Evolutionary conservation across 2,329 filamentous ascomycete genomes (phyloP), one percentile per base, ranked within the genome.

Genomic region (Calonectria ilicicola): DNA sequence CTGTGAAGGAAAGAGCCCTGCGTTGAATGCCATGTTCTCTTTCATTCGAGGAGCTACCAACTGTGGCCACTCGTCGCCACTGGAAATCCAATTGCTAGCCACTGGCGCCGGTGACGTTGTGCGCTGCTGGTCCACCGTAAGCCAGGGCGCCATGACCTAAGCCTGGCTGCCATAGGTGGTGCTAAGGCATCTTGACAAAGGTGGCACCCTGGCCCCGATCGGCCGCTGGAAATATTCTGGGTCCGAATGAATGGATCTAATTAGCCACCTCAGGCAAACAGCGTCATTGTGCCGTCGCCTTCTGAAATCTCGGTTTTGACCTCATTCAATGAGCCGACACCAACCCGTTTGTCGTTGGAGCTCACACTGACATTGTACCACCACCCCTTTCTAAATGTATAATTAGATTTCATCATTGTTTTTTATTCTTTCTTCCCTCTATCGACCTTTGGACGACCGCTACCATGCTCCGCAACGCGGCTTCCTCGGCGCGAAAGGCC

Each of bases 401-500:
- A 60, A 74, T 53, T 79, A 79, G 44, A 64, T 40, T 53, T 38
- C 21, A 60, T 23, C 47, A 58, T 38, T 58, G 47, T 23, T 47
- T 29, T 46, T 58, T 49, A 32, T 63, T 67, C 21, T 40, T 49
- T 27, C 51, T 51, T 60, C 47, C 26, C 27, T 8, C 6, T 26
- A 35, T 40, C 27, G 42, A 27, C 9, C 15, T 35, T 65, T 53
- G 32, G 12, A 49, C 60, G 5, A 46, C 49, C n/a, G 19, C 32
- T 65, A 83, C 70, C 70, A 91, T 91, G 89, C 82, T 90, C 78
- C 88, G 88, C 75, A 89, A 88, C 73, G 86, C 87, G 44, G 86
- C 88, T 69, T 87, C 85, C 53, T 85, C 87, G 65, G 86, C 88
- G 64, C 88, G 87, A 78, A 90, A 87, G 78, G 93, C 94, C 63